Evolutionary conservation across 495 filamentous ascomycete species (phyloP).

Genomic region (Lophiostoma macrostomum): DNA sequence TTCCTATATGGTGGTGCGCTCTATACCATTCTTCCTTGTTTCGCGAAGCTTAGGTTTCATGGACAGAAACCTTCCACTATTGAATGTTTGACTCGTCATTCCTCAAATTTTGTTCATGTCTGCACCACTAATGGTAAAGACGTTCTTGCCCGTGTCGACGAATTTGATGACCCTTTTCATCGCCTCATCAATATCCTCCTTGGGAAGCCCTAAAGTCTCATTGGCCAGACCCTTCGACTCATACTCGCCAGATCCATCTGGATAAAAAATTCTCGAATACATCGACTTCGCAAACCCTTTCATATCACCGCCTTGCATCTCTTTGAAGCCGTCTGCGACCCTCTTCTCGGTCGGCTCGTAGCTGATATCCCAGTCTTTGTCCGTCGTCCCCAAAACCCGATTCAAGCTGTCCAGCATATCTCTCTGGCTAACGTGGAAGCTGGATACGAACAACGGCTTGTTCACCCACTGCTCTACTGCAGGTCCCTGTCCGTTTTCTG

Average conservation of each 20-base stretch:
- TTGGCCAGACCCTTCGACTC: constrained; percentile 49
- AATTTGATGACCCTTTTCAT: constrained; percentile 43
- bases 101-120: too few relatives aligned
- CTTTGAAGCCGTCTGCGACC: constrained; percentile 41
- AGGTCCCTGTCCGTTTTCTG: too few relatives aligned
- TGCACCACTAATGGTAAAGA: too few relatives aligned
- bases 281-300: constrained; percentile 52
- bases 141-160: too few relatives aligned
- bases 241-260: constrained; percentile 47
- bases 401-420: constrained; percentile 44
- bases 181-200: constrained; percentile 59
- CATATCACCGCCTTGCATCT: constrained; percentile 46
- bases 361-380: constrained; percentile 53
- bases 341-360: constrained; percentile 45
- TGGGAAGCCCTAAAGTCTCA: constrained; percentile 50
- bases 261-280: constrained; percentile 54
- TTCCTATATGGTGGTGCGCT: too few relatives aligned
- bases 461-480: constrained; percentile 41
- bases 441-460: constrained; percentile 37
- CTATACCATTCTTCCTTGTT: too few relatives aligned
- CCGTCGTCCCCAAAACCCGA: constrained; percentile 48
- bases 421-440: constrained; percentile 43
- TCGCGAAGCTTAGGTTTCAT: too few relatives aligned
- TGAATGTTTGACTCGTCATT: too few relatives aligned
- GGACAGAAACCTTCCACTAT: too few relatives aligned